Conservation (phyloP, 192 early-diverging fungal species). For the Pecoramyces ruminantium region DNA sequence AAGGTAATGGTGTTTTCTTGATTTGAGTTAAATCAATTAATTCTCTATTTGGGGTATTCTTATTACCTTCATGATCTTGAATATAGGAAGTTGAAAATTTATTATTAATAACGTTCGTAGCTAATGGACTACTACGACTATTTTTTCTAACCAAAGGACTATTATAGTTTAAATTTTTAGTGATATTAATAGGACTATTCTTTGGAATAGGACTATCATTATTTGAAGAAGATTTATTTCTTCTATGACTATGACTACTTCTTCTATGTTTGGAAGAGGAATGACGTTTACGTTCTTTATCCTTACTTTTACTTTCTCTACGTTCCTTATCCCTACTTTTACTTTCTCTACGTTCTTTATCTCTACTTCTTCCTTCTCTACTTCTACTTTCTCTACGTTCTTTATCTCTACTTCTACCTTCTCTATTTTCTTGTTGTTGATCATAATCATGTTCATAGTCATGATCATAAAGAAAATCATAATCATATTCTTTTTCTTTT, state of each 20-base stretch:
- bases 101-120: background rate
- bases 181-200: background rate
- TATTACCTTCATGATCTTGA: background rate
- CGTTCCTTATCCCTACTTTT: too few relatives aligned
- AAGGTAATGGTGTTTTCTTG: background rate
- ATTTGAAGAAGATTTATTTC: background rate
- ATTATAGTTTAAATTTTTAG: too few relatives aligned
- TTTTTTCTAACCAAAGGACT: background rate
- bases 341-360: too few relatives aligned
- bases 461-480: too few relatives aligned
- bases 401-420: background rate
- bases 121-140: background rate
- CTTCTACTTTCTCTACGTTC: background rate
- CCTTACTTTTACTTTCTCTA: too few relatives aligned
- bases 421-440: background rate
- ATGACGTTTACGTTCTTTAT: background rate
- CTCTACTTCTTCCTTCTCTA: background rate
- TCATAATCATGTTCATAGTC: too few relatives aligned
- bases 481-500: too few relatives aligned
- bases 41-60: too few relatives aligned
- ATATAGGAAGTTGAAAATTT: background rate
- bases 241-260: background rate
- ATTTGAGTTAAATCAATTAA: too few relatives aligned
- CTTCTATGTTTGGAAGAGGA: background rate
- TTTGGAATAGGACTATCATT: background rate